A percentile compares a stretch with the other conserved stretches of the same genome.
Conservation (phyloP, 1,139 yeast genomes). For the Scheffersomyces insectosa region DNA sequence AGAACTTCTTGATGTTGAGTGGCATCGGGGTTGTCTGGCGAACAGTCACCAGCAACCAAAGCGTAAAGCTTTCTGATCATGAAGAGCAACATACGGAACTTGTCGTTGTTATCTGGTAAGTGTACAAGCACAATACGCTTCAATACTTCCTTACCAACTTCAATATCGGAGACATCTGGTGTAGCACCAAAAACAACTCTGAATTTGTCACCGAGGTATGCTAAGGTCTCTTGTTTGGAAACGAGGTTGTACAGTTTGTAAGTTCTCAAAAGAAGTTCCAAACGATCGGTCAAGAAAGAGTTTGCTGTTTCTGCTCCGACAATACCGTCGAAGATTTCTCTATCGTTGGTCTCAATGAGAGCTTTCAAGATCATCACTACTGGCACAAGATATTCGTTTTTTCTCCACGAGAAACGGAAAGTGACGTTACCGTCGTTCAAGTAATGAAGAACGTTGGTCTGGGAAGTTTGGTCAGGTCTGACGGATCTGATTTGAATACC, state of each 20-base stretch:
- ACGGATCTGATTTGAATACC: slow-evolving; percentile 96
- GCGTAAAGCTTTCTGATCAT: slow-evolving; percentile 96
- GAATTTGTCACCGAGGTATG: slow-evolving; percentile 93
- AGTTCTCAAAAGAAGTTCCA: slow-evolving; percentile 85
- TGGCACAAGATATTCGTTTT: slow-evolving; percentile 92
- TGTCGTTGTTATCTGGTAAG: slow-evolving; percentile 68
- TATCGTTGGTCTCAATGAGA: slow-evolving; percentile 83
- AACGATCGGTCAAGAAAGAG: slow-evolving; percentile 96
- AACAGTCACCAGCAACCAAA: slow-evolving; percentile 93
- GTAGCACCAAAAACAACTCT: slow-evolving; percentile 90
- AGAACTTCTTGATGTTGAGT: slow-evolving; percentile 98
- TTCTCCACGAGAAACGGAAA: slow-evolving; percentile 95
- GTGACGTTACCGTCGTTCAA: slow-evolving; percentile 95
- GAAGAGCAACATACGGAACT: slow-evolving; percentile 82
- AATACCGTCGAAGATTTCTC: slow-evolving; percentile 94
- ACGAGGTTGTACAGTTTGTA: slow-evolving; percentile 79
- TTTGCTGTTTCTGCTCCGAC: slow-evolving; percentile 85
- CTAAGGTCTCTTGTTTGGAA: slow-evolving; percentile 84
- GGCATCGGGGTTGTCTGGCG: slow-evolving; percentile 98
- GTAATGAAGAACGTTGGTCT: slow-evolving; percentile 93
- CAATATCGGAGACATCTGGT: slow-evolving; percentile 83
- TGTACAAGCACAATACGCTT: slow-evolving; percentile 88
- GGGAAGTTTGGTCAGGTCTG: slow-evolving; percentile 96
- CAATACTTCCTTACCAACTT: slow-evolving; percentile 86
- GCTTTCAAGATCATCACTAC: slow-evolving; percentile 93